A percentile compares a stretch with the other conserved stretches of the same genome.
These are phyloP conservation scores for Diaporthe sp. DNA, from an alignment of 2,329 filamentous ascomycete genomes.

Conservation along the genomic window DNA sequence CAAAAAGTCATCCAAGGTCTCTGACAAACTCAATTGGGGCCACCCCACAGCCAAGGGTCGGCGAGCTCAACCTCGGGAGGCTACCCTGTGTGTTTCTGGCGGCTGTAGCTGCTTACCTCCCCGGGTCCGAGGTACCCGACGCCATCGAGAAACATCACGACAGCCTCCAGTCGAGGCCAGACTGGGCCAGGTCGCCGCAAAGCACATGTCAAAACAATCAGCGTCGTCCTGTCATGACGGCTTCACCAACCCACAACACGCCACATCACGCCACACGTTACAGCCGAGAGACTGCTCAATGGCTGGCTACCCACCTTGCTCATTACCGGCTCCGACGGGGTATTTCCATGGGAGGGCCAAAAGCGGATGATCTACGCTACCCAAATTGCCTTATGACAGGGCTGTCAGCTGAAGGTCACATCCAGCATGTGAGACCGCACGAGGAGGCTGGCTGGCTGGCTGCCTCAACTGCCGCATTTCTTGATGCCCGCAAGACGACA, in stretches of 20 bases:
- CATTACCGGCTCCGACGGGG: background rate
- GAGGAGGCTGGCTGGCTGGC: background rate
- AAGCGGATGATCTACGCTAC: background rate
- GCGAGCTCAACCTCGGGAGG: background rate
- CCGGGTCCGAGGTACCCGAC: conserved; percentile 17
- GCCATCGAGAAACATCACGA: background rate
- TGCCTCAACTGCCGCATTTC: background rate
- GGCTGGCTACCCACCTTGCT: conserved; percentile 9
- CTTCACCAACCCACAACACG: background rate
- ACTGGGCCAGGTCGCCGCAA: background rate
- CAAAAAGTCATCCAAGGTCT: conserved; percentile 16
- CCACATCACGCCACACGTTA: conserved; percentile 18
- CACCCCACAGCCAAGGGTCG: conserved; percentile 12
- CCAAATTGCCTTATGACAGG: background rate
- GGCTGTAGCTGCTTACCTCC: conserved; percentile 12
- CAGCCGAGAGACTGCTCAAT: conserved; percentile 1
- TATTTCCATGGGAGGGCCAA: background rate
- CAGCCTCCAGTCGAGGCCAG: background rate
- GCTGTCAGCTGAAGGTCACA: background rate
- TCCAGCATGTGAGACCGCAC: conserved; percentile 5
- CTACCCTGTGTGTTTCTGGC: background rate
- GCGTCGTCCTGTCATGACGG: background rate
- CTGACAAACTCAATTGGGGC: conserved; percentile 16
- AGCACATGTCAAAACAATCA: conserved; percentile 11
- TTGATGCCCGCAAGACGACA: background rate